These are phyloP conservation scores for Trichosporon sp. DNA, from an alignment of 1,284 basidiomycete genomes.

Conservation along the genomic window DNA sequence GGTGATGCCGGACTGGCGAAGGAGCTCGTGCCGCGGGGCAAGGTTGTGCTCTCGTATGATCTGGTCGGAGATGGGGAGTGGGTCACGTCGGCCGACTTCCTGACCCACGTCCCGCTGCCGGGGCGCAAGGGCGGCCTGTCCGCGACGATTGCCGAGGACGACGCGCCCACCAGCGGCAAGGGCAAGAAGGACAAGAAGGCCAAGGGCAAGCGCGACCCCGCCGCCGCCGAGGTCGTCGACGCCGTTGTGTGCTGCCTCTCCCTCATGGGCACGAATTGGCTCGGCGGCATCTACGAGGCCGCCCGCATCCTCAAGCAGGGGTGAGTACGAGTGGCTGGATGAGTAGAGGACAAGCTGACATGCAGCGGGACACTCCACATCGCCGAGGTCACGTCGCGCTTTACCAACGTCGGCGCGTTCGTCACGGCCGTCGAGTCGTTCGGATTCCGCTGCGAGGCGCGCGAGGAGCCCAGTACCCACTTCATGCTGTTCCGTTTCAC, in stretches of 20 bases:
- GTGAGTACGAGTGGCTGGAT: conserved; percentile 54
- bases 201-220: conserved; percentile 14
- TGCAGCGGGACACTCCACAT: conserved; percentile 79
- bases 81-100: conserved; percentile 75
- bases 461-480: conserved; percentile 68
- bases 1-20: conserved; percentile 87
- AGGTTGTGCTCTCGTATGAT: conserved; percentile 73
- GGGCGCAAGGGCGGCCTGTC: conserved; percentile 59
- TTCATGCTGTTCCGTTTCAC: conserved; percentile 82
- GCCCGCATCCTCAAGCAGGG: conserved; percentile 75
- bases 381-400: conserved; percentile 91
- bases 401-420: conserved; percentile 72
- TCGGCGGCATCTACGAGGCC: conserved; percentile 79
- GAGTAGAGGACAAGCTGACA: not conserved
- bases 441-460: conserved; percentile 60
- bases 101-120: conserved; percentile 67
- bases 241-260: conserved; percentile 89
- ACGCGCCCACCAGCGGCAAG: conserved; percentile 52
- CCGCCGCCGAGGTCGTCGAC: conserved; percentile 64
- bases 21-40: conserved; percentile 62
- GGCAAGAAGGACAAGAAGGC: conserved; percentile 53
- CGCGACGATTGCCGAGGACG: conserved; percentile 24
- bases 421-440: conserved; percentile 63
- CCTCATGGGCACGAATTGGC: conserved; percentile 97
- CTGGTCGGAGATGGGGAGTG: conserved; percentile 64